Percentiles rank a stretch among this genome's conserved stretches.
Evolutionary conservation across 2,329 filamentous ascomycete genomes (phyloP).

Genomic region (Venturia nashicola): DNA sequence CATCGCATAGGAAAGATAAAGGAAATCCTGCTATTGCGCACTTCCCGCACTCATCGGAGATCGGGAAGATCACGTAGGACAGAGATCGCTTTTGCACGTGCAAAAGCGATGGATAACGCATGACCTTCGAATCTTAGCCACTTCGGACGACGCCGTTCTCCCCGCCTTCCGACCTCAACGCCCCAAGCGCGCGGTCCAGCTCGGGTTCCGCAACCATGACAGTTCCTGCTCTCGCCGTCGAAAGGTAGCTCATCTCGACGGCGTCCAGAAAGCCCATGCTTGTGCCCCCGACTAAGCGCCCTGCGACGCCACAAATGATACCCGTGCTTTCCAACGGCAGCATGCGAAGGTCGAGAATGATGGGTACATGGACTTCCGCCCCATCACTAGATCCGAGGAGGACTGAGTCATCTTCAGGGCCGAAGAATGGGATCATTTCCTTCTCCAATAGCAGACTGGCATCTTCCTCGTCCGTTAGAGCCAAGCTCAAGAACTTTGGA

Average conservation of each 20-base stretch:
- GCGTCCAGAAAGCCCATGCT: constrained; percentile 25
- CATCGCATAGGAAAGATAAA: no score
- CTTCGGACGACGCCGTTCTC: neutral
- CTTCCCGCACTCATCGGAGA: neutral
- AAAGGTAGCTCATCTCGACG: constrained; percentile 81
- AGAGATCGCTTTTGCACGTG: no score
- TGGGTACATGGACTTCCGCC: constrained; percentile 58
- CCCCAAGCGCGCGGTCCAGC: constrained; percentile 58
- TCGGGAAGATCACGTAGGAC: neutral
- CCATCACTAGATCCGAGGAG: constrained; percentile 60
- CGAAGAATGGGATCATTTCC: constrained; percentile 45
- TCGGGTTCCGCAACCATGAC: constrained; percentile 74
- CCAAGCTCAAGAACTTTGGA: constrained; percentile 59
- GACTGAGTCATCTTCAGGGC: constrained; percentile 36
- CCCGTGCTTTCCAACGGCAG: constrained; percentile 81
- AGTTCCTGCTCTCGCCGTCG: constrained; percentile 75
- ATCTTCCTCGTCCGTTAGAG: constrained; percentile 59
- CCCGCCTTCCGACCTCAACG: constrained; percentile 32
- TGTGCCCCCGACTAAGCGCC: constrained; percentile 64
- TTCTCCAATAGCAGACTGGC: constrained; percentile 64
- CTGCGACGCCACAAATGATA: constrained; percentile 89
- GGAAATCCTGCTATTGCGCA: neutral
- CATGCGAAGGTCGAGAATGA: constrained; percentile 72
- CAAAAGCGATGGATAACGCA: no score
- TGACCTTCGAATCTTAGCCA: neutral